Conservation (phyloP, 306 rosid species). For the Medicago truncatula region MtrunA17r5.0-ANR NC_053046.1:8994001-8994500, state of each 20-base stretch:
- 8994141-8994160: not conserved
- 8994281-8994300: slow-evolving; percentile 75
- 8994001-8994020: no score
- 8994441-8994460: slow-evolving; percentile 92
- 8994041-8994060: slow-evolving; percentile 55
- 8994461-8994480: slow-evolving; percentile 88
- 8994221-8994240: slow-evolving; percentile 34
- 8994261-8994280: slow-evolving; percentile 86
- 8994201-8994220: slow-evolving; percentile 58
- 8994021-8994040: no score
- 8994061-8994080: slow-evolving; percentile 54
- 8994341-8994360: slow-evolving; percentile 80
- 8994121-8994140: slow-evolving; percentile 52
- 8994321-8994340: slow-evolving; percentile 88
- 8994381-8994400: slow-evolving; percentile 79
- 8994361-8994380: slow-evolving; percentile 59
- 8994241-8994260: slow-evolving; percentile 81
- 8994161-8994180: slow-evolving; percentile 31
- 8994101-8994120: slow-evolving; percentile 38
- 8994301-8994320: slow-evolving; percentile 86
- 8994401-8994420: slow-evolving; percentile 85
- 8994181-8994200: slow-evolving; percentile 61
- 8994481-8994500: slow-evolving; percentile 97
- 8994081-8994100: slow-evolving; percentile 54
- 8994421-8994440: slow-evolving; percentile 89